phyloP scores from a whole-genome alignment of 73 alveolate species.

The Durusdinium trenchii region DNA sequence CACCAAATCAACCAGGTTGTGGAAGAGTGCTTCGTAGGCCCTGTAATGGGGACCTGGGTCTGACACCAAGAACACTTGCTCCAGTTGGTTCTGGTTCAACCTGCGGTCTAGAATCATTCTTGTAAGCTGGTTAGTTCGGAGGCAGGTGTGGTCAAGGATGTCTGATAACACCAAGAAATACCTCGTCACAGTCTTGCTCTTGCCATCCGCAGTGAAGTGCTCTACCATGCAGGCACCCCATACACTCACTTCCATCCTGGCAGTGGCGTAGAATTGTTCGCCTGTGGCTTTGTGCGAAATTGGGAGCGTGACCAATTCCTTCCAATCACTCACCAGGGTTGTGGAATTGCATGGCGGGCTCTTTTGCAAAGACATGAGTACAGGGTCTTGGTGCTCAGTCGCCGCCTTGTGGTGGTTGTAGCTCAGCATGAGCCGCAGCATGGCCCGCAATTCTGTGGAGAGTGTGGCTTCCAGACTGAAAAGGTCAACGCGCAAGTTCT shows the following conservation, averaged over 20 bases:
- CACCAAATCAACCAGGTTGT: neutral
- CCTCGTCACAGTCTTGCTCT: too few relatives aligned
- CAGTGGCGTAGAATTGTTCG: conserved; percentile 34
- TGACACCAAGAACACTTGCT: neutral
- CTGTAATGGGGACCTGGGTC: conserved; percentile 42
- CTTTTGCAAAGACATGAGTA: neutral
- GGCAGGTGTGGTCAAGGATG: conserved; percentile 35
- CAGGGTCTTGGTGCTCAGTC: conserved; percentile 18
- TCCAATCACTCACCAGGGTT: neutral
- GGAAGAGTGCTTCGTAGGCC: neutral
- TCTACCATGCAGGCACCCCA: conserved; percentile 28
- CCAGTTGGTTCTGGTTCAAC: neutral
- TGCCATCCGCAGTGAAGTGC: too few relatives aligned
- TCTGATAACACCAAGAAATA: neutral
- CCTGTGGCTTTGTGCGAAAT: neutral
- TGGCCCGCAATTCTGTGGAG: neutral
- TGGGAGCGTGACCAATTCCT: conserved; percentile 9
- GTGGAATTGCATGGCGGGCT: neutral
- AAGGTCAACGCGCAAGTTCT: neutral
- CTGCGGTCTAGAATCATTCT: neutral
- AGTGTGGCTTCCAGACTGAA: neutral
- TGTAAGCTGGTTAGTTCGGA: neutral
- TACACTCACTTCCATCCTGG: neutral
- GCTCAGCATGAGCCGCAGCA: conserved; percentile 14
- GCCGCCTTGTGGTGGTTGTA: conserved; percentile 46